A percentile compares a stretch with the other conserved stretches of the same genome.
Evolutionary conservation across 169 alveolate species (phyloP).

Genomic region (Cryptosporidium andersoni): DNA sequence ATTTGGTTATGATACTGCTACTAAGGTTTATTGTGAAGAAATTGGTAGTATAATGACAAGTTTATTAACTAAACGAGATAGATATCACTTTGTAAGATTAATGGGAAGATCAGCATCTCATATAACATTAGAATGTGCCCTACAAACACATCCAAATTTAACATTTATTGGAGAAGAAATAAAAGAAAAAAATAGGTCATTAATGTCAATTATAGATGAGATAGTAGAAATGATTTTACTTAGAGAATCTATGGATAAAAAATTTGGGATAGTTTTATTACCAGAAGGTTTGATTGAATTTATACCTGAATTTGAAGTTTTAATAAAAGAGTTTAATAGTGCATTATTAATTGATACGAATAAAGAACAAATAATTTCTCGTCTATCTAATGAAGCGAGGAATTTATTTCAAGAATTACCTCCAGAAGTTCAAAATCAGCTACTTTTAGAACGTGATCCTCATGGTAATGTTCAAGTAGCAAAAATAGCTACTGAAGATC

Average conservation of each 20-base stretch:
- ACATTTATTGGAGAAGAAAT: constrained; percentile 83
- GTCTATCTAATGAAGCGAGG: constrained; percentile 71
- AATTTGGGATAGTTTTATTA: constrained; percentile 82
- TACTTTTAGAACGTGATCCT: constrained; percentile 88
- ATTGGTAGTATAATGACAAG: constrained; percentile 85
- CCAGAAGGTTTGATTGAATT: constrained; percentile 90
- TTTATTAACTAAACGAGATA: constrained; percentile 79
- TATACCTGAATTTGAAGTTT: constrained; percentile 81
- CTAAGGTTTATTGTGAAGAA: constrained; percentile 85
- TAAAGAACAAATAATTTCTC: constrained; percentile 64
- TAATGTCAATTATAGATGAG: constrained; percentile 78
- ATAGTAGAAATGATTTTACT: constrained; percentile 78
- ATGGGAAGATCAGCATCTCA: constrained; percentile 91
- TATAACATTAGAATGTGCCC: constrained; percentile 86
- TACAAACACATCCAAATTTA: constrained; percentile 79
- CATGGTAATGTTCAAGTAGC: constrained; percentile 90
- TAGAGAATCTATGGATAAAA: constrained; percentile 78
- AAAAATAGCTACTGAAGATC: constrained; percentile 86
- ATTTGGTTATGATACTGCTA: constrained; percentile 86
- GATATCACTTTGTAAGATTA: constrained; percentile 85
- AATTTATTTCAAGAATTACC: constrained; percentile 75
- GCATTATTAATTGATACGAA: constrained; percentile 9
- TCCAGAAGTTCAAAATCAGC: constrained; percentile 79
- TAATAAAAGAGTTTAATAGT: constrained; percentile 77
- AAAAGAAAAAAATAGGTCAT: constrained; percentile 74